Evolutionary conservation across 2,329 filamentous ascomycete species (phyloP), one percentile per base, ranked within the genome.

Genomic region (Phaeosphaeria sp.): DNA sequence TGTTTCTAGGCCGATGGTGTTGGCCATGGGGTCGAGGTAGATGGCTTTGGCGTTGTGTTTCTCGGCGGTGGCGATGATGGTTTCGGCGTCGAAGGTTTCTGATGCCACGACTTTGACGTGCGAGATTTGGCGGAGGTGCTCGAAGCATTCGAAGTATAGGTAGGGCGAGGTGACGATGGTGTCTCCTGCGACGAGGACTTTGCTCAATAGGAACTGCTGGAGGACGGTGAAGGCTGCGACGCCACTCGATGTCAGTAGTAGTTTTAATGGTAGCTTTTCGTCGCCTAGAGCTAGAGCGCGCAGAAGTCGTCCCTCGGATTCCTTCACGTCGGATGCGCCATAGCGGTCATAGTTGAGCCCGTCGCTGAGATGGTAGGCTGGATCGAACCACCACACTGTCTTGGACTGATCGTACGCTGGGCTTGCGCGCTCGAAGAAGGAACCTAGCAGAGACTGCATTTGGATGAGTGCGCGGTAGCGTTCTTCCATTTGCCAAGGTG

Each of bases 11-110:
- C 25, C 49, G n/a, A 53, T 9, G 3, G 39, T 57, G 36, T 57
- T 57, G 17, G 55, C 45, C 22, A 57, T 46, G 17, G 55, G 55
- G 39, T 57, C 55, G 6, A 57, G 33, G 39, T 39, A 57, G 15
- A 57, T 39, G 3, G 30, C 50, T 21, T 53, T 43, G 18, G 55
- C 55, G 17, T 53, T 50, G 20, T 49, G 24, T n/a, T 42, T 45
- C 27, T 53, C 55, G 3, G 55, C 45, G 11, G 49, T 49, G 2
- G n/a, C 44, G 15, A 57, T 57, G 36, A 57, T 49, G 25, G 39
- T 24, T 6, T 57, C 55, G 2, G 55, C 55, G n/a, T 57, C 55
- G 45, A 57, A 57, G 3, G 43, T 52, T 11, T 39, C 20, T 1
- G 45, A 22, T 2, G 42, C 20, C n/a, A 49, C 17, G n/a, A 57